phyloP scores from a whole-genome alignment of 2,329 filamentous ascomycete species.

The Aspergillus tanneri region DNA sequence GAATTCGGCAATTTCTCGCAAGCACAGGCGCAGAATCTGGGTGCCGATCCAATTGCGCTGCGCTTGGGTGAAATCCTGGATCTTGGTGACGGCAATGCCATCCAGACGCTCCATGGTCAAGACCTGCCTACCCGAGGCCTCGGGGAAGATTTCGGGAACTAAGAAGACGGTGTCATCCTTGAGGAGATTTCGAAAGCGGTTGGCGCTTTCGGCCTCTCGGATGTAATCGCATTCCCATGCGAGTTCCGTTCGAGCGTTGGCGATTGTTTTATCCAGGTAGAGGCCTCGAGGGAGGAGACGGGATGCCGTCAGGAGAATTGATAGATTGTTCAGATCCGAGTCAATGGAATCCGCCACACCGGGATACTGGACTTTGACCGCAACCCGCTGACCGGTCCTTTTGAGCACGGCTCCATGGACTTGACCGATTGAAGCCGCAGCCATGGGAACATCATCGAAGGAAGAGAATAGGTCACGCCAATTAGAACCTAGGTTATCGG shows the following conservation, averaged over 20 bases:
- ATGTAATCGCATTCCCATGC: slow-evolving; percentile 97
- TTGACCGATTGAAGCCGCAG: slow-evolving; percentile 94
- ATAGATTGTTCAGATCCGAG: slow-evolving; percentile 91
- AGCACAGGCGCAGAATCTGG: slow-evolving; percentile 84
- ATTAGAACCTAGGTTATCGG: slow-evolving; percentile 71
- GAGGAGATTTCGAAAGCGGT: slow-evolving; percentile 75
- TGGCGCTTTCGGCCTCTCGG: slow-evolving; percentile 79
- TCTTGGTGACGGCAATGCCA: slow-evolving; percentile 80
- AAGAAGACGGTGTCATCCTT: slow-evolving; percentile 73
- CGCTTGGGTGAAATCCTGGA: slow-evolving; percentile 70
- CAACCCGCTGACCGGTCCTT: slow-evolving; percentile 72
- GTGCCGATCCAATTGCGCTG: slow-evolving; percentile 96
- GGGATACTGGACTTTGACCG: slow-evolving; percentile 96
- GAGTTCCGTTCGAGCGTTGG: slow-evolving; percentile 86
- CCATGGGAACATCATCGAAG: slow-evolving; percentile 89
- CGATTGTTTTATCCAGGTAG: slow-evolving; percentile 95
- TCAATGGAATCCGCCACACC: slow-evolving; percentile 95
- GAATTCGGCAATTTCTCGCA: slow-evolving; percentile 92
- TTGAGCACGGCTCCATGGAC: slow-evolving; percentile 83
- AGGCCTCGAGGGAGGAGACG: slow-evolving; percentile 85
- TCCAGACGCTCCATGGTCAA: slow-evolving; percentile 91
- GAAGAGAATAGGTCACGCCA: slow-evolving; percentile 81
- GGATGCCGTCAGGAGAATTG: slow-evolving; percentile 84
- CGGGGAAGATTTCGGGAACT: slow-evolving; percentile 73
- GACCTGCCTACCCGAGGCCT: slow-evolving; percentile 82